Conservation (phyloP, 2,329 filamentous ascomycete genomes). For the Epichloe hybrida region DNA sequence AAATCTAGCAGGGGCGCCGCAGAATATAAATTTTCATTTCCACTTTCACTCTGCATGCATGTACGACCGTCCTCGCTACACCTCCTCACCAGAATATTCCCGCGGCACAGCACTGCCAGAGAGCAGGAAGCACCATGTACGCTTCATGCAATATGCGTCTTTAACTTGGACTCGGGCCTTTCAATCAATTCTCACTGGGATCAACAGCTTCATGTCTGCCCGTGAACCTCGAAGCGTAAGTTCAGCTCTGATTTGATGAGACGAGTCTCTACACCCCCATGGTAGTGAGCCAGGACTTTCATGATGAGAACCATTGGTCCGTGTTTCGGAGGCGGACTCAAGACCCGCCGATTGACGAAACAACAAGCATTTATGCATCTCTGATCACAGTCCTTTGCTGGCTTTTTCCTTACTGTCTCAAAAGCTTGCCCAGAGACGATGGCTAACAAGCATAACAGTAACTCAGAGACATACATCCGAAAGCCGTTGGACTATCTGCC, state of each 20-base stretch:
- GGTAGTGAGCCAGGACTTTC: constrained; percentile 5
- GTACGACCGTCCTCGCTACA: background rate
- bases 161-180: background rate
- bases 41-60: background rate
- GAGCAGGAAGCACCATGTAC: background rate
- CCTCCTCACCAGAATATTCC: background rate
- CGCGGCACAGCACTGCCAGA: background rate
- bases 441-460: too few species aligned
- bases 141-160: background rate
- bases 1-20: background rate
- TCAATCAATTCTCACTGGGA: background rate
- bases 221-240: constrained; percentile 1
- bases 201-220: background rate
- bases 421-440: background rate
- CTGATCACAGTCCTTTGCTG: constrained; percentile 35
- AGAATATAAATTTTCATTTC: constrained; percentile 2
- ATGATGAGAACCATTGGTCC: constrained; percentile 85
- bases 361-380: constrained; percentile 61
- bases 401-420: background rate
- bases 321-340: constrained; percentile 90
- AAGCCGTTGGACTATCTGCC: background rate
- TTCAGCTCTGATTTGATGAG: background rate
- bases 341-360: constrained; percentile 77
- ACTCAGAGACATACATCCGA: too few species aligned
- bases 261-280: background rate